Evolutionary conservation across 768 basidiomycete species (phyloP).

Genomic region (Hemileccinum impolitum): DNA sequence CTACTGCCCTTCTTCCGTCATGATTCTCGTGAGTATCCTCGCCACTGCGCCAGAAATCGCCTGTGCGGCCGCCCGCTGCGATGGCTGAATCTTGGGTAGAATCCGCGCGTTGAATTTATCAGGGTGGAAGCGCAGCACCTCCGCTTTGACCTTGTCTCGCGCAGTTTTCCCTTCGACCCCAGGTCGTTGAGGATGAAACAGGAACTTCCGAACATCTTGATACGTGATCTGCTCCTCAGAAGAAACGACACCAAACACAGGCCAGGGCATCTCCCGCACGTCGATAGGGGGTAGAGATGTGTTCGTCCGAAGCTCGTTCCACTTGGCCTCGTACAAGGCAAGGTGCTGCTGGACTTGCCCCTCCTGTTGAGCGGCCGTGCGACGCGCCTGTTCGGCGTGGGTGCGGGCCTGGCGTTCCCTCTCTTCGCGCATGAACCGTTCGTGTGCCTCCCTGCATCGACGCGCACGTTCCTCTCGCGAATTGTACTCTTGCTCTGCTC

Average conservation of each 20-base stretch:
- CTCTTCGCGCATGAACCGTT: conserved; percentile 8
- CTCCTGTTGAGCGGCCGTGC: not conserved
- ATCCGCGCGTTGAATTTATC: conserved; percentile 47
- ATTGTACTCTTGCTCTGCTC: conserved; percentile 4
- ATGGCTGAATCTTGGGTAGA: conserved; percentile 31
- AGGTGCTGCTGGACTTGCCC: conserved; percentile 14
- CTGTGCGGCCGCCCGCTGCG: conserved; percentile 32
- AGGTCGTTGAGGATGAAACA: conserved; percentile 35
- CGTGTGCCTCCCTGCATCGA: conserved; percentile 3
- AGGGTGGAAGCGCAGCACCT: conserved; percentile 53
- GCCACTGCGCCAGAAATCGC: conserved; percentile 39
- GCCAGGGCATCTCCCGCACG: conserved; percentile 44
- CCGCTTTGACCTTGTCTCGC: conserved; percentile 38
- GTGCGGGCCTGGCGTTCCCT: conserved; percentile 18
- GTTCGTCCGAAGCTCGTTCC: conserved; percentile 33
- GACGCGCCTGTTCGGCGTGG: conserved; percentile 19
- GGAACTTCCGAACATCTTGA: conserved; percentile 36
- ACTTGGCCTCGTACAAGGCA: conserved; percentile 33
- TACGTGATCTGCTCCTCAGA: conserved; percentile 34
- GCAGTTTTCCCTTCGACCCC: conserved; percentile 28
- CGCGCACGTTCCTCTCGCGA: conserved; percentile 17
- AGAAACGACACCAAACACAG: conserved; percentile 27
- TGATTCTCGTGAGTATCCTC: conserved; percentile 39
- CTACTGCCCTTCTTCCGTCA: conserved; percentile 18
- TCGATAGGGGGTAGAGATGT: conserved; percentile 17